A percentile compares a stretch with the other conserved stretches of the same genome.
phyloP scores from a whole-genome alignment of 352 stramenopile species.

The Pythium pyrilobum region DNA sequence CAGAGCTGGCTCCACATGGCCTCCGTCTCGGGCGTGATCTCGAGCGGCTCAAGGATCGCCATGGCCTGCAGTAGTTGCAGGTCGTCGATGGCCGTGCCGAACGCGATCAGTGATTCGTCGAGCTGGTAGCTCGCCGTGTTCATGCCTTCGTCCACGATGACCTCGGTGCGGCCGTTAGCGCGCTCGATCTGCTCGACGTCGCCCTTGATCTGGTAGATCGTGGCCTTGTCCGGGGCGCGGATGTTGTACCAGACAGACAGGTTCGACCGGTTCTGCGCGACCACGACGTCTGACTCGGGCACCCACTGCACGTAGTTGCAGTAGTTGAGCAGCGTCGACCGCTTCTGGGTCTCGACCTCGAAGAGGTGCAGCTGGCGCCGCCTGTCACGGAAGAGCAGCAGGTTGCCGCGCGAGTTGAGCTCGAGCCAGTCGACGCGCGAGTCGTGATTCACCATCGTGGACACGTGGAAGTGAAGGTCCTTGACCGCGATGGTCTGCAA shows the following conservation, averaged over 20 bases:
- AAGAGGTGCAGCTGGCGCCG: conserved; percentile 89
- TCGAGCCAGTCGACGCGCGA: conserved; percentile 93
- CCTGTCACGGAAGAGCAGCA: conserved; percentile 93
- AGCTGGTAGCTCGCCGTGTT: conserved; percentile 91
- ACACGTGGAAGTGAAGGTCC: conserved; percentile 68
- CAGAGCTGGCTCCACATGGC: conserved; percentile 93
- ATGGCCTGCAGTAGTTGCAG: conserved; percentile 87
- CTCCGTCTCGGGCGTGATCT: conserved; percentile 88
- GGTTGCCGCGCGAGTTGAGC: conserved; percentile 86
- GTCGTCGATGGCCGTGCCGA: conserved; percentile 93
- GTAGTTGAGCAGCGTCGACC: conserved; percentile 90
- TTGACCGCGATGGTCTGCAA: conserved; percentile 90
- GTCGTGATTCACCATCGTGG: conserved; percentile 90
- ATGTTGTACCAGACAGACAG: conserved; percentile 97
- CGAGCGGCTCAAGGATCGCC: conserved; percentile 90
- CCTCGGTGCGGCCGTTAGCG: conserved; percentile 89
- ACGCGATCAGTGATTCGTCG: conserved; percentile 92
- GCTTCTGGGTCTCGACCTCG: conserved; percentile 83
- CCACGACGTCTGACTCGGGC: conserved; percentile 93
- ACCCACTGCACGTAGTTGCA: conserved; percentile 97
- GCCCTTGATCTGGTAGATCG: conserved; percentile 93
- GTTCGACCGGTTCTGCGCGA: conserved; percentile 90
- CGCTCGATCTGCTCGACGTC: conserved; percentile 95
- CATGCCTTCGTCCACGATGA: conserved; percentile 94
- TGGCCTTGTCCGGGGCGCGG: conserved; percentile 89